Conservation (phyloP, 345 rosid species). For the Zanthoxylum bungeanum region DNA sequence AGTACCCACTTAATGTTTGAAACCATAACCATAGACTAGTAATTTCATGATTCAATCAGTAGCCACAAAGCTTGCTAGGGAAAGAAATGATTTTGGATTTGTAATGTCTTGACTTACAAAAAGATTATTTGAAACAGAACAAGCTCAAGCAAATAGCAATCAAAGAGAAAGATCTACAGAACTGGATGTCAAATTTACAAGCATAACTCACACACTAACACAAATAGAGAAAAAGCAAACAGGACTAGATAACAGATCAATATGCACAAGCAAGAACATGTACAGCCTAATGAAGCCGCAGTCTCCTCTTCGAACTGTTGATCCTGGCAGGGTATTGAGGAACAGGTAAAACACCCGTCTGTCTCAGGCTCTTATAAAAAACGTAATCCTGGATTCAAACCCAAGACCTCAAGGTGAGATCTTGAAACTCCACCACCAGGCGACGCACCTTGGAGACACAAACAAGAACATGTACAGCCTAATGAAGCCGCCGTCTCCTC, state of each 20-base stretch:
- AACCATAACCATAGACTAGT: neutral
- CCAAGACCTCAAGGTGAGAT: no score
- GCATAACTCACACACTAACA: slow-evolving; percentile 6
- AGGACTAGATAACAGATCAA: slow-evolving; percentile 6
- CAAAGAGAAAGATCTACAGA: neutral
- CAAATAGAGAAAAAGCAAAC: slow-evolving; percentile 2
- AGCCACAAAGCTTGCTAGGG: neutral
- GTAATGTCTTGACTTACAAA: neutral
- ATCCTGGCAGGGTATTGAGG: slow-evolving; percentile 32
- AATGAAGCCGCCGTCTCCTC: no score
- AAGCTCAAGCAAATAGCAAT: neutral
- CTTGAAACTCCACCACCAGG: no score
- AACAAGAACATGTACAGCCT: no score
- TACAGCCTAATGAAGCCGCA: slow-evolving; percentile 49
- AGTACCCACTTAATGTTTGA: neutral
- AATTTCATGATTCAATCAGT: neutral
- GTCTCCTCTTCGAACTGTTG: no score
- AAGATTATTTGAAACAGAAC: neutral
- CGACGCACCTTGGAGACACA: no score
- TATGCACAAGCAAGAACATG: slow-evolving; percentile 18
- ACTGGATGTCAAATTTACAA: neutral
- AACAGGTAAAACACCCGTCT: no score
- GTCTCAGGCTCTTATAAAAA: no score
- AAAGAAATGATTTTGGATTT: neutral
- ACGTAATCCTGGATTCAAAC: no score